Conservation (phyloP, 495 filamentous ascomycete genomes). For the Parathielavia appendiculata region DNA sequence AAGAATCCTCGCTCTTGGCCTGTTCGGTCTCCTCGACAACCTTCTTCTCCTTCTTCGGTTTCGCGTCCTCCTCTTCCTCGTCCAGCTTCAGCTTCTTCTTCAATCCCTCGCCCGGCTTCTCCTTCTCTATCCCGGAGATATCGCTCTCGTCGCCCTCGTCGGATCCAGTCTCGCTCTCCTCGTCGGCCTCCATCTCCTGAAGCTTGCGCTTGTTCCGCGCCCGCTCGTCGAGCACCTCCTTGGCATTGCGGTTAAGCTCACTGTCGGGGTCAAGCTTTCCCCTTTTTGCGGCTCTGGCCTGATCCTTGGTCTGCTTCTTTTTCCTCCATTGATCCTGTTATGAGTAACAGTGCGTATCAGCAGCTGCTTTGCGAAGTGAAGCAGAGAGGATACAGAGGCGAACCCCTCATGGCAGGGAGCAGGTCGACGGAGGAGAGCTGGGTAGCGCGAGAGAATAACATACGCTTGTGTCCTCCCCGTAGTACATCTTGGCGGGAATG, state of each 20-base stretch:
- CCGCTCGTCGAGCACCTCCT: constrained; percentile 79
- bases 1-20: constrained; percentile 18
- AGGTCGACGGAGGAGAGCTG: neutral
- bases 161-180: constrained; percentile 28
- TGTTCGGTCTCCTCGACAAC: constrained; percentile 28
- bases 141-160: constrained; percentile 36
- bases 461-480: constrained; percentile 80
- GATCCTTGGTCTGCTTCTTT: constrained; percentile 82
- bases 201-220: constrained; percentile 63
- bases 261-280: constrained; percentile 85
- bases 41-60: constrained; percentile 43
- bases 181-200: constrained; percentile 29
- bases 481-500: constrained; percentile 90
- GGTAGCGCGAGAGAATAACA: constrained; percentile 37
- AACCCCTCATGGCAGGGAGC: neutral
- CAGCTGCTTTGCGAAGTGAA: constrained; percentile 6
- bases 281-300: constrained; percentile 67
- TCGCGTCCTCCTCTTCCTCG: constrained; percentile 37
- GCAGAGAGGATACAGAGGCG: neutral
- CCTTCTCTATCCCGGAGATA: constrained; percentile 44
- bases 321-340: constrained; percentile 75
- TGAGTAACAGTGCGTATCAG: constrained; percentile 11
- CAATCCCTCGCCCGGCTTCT: constrained; percentile 51
- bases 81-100: constrained; percentile 42
- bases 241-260: constrained; percentile 61